Evolutionary conservation across 768 basidiomycete species (phyloP).

Genomic region (Arthromyces matolae): DNA sequence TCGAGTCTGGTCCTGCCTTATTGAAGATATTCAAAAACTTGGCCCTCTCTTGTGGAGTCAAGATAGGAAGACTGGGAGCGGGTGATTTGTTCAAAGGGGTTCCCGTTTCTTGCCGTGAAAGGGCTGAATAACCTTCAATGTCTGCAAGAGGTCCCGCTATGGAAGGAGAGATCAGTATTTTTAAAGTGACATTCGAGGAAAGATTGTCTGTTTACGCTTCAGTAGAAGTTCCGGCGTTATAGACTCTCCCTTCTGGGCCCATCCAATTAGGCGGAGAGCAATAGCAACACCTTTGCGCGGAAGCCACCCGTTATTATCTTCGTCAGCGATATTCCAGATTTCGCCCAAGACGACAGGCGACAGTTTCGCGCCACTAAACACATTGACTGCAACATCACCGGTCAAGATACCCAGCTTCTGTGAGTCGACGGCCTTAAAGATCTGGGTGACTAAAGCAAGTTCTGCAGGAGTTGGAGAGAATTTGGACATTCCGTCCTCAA

Average conservation of each 20-base stretch:
- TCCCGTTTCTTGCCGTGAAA: slow-evolving; percentile 59
- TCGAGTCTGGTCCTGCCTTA: slow-evolving; percentile 57
- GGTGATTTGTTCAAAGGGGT: slow-evolving; percentile 63
- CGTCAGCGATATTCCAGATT: slow-evolving; percentile 91
- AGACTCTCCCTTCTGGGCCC: slow-evolving; percentile 84
- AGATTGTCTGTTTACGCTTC: slow-evolving; percentile 56
- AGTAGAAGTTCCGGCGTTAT: slow-evolving; percentile 56
- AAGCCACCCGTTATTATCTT: slow-evolving; percentile 90
- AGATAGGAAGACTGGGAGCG: slow-evolving; percentile 54
- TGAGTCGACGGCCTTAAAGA: slow-evolving; percentile 71
- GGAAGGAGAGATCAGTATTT: slow-evolving; percentile 16
- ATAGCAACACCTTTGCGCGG: slow-evolving; percentile 83
- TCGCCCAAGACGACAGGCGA: slow-evolving; percentile 77
- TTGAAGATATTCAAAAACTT: slow-evolving; percentile 83
- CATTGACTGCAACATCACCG: slow-evolving; percentile 85
- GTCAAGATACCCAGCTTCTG: slow-evolving; percentile 82
- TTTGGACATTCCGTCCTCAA: slow-evolving; percentile 37
- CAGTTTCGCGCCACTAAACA: slow-evolving; percentile 83
- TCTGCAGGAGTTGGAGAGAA: slow-evolving; percentile 48
- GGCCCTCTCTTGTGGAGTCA: slow-evolving; percentile 75
- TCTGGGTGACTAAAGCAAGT: slow-evolving; percentile 62
- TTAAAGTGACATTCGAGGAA: slow-evolving; percentile 8
- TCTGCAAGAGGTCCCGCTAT: slow-evolving; percentile 86
- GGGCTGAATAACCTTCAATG: slow-evolving; percentile 64
- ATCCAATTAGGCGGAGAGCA: slow-evolving; percentile 88